A percentile compares a stretch with the other conserved stretches of the same genome.
phyloP scores from a whole-genome alignment of 148 eudicot genomes.

The Beta vulgaris region DNA sequence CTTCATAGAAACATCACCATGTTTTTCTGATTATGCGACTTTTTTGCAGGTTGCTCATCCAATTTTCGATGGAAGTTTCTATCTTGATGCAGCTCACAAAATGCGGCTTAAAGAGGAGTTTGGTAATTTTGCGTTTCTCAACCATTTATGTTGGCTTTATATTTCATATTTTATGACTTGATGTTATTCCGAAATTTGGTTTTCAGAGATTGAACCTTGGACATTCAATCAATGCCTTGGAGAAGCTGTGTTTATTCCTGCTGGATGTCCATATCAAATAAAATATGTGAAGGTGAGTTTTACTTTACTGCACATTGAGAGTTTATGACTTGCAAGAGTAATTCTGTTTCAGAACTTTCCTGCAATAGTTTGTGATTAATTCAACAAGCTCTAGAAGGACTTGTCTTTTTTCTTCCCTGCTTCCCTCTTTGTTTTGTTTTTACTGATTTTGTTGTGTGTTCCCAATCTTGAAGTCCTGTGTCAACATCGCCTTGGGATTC shows the following conservation, averaged over 20 bases:
- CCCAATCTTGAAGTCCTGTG: conserved; percentile 59
- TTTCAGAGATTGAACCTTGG: conserved; percentile 87
- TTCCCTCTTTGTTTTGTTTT: neutral
- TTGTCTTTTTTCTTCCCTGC: neutral
- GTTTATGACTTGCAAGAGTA: neutral
- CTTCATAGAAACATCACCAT: neutral
- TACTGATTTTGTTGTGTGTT: conserved; percentile 2
- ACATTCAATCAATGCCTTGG: conserved; percentile 76
- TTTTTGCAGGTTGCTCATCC: conserved; percentile 65
- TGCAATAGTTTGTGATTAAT: too few relatives aligned
- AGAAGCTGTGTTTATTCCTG: conserved; percentile 96
- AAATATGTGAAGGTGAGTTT: conserved; percentile 59
- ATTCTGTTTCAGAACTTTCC: neutral
- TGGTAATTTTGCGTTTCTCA: conserved; percentile 41
- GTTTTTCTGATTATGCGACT: conserved; percentile 16
- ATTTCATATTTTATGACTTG: neutral
- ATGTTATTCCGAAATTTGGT: conserved; percentile 1
- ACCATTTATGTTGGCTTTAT: neutral
- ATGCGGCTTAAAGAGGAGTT: conserved; percentile 80
- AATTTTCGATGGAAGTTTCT: conserved; percentile 70
- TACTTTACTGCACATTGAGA: neutral
- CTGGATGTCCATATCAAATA: conserved; percentile 92
- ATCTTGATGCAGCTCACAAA: conserved; percentile 70
- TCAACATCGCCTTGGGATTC: conserved; percentile 66
- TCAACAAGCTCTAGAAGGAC: neutral